Evolutionary conservation across 2,329 filamentous ascomycete genomes (phyloP).

Genomic region (Aspergillus costaricaensis): DNA sequence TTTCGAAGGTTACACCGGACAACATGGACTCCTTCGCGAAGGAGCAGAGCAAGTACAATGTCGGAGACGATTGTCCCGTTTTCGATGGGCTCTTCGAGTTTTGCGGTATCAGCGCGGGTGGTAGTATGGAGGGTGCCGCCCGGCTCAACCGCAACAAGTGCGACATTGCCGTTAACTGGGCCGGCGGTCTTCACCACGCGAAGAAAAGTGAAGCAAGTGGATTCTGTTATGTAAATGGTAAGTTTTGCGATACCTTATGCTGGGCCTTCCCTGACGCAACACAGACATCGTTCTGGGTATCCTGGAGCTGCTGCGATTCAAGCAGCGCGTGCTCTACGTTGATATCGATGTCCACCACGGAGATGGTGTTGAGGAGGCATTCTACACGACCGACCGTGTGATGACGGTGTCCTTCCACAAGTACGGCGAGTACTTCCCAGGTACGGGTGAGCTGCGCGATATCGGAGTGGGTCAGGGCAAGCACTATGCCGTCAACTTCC

Average conservation of each 20-base stretch:
- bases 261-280: constrained; percentile 17
- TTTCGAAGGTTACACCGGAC: constrained; percentile 89
- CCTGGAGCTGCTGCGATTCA: constrained; percentile 64
- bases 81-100: constrained; percentile 72
- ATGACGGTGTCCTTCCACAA: constrained; percentile 74
- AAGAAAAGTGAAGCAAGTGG: constrained; percentile 93
- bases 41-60: constrained; percentile 80
- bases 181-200: constrained; percentile 92
- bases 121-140: constrained; percentile 71
- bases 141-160: constrained; percentile 68
- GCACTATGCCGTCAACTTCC: constrained; percentile 70
- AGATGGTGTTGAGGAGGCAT: constrained; percentile 70
- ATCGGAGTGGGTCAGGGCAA: constrained; percentile 69
- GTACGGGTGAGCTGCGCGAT: constrained; percentile 68
- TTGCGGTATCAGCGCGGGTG: constrained; percentile 69
- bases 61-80: constrained; percentile 65
- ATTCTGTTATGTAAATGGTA: constrained; percentile 95
- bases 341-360: constrained; percentile 70
- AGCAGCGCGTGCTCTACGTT: constrained; percentile 66
- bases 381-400: constrained; percentile 70
- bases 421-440: constrained; percentile 72
- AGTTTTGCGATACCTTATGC: constrained; percentile 1
- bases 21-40: constrained; percentile 94
- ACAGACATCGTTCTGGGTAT: constrained; percentile 67
- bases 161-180: constrained; percentile 78